Evolutionary conservation across 352 stramenopile species (phyloP).

Genomic region (Phytophthora pisi): DNA sequence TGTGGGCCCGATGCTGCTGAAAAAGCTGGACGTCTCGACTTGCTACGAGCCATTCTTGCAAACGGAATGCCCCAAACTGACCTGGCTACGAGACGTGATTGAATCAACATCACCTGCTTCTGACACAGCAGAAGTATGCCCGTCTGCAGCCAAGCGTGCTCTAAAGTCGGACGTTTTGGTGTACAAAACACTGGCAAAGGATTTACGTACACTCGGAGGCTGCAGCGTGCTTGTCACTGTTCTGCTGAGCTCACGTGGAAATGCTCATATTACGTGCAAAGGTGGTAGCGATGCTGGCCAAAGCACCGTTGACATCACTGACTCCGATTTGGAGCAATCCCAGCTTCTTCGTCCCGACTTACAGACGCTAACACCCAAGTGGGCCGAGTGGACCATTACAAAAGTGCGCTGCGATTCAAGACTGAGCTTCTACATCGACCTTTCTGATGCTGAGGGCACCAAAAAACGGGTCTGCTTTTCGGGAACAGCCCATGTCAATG

Average conservation of each 20-base stretch:
- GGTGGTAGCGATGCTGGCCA: slow-evolving; percentile 4
- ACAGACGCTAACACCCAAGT: slow-evolving; percentile 39
- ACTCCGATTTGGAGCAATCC: slow-evolving; percentile 28
- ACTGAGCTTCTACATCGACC: slow-evolving; percentile 33
- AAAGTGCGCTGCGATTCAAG: slow-evolving; percentile 31
- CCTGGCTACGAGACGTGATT: slow-evolving; percentile 22
- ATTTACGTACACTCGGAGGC: slow-evolving; percentile 28
- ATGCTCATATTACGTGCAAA: slow-evolving; percentile 37
- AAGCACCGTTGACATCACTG: slow-evolving; percentile 21
- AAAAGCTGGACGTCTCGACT: slow-evolving; percentile 14
- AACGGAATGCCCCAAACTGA: slow-evolving; percentile 28
- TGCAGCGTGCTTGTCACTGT: slow-evolving; percentile 33
- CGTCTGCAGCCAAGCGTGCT: neutral
- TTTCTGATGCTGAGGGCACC: slow-evolving; percentile 20
- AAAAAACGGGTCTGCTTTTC: slow-evolving; percentile 27
- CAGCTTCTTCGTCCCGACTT: slow-evolving; percentile 40
- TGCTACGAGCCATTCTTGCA: slow-evolving; percentile 36
- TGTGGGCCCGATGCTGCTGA: slow-evolving; percentile 9
- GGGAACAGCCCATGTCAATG: slow-evolving; percentile 20
- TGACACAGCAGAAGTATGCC: neutral
- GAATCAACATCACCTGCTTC: slow-evolving; percentile 1
- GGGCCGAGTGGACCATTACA: slow-evolving; percentile 45
- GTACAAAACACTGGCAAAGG: slow-evolving; percentile 58
- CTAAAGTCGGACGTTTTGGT: slow-evolving; percentile 15
- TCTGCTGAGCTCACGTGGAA: slow-evolving; percentile 46